A percentile compares a stretch with the other conserved stretches of the same genome.
Evolutionary conservation across 2,329 filamentous ascomycete species (phyloP).

Genomic region (Lomentospora prolificans): DNA sequence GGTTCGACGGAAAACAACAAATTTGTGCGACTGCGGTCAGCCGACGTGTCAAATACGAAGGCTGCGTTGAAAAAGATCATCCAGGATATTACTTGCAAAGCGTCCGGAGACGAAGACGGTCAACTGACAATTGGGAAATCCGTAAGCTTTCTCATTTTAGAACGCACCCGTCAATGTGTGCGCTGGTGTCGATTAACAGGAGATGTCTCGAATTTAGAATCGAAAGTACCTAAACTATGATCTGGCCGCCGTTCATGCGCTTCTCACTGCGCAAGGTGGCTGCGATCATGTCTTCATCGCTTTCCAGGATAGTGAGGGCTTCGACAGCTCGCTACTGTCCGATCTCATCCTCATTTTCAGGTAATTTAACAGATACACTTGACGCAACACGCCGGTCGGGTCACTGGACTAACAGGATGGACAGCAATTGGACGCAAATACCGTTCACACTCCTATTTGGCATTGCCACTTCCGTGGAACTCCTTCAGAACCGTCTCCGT

Average conservation of each 20-base stretch:
- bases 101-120: constrained; percentile 40
- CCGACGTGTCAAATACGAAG: constrained; percentile 66
- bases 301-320: constrained; percentile 75
- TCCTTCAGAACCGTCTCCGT: constrained; percentile 65
- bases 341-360: constrained; percentile 61
- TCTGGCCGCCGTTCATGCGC: constrained; percentile 57
- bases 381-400: too few species aligned
- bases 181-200: not conserved
- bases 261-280: constrained; percentile 37
- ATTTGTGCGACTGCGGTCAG: constrained; percentile 59
- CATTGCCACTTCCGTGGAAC: constrained; percentile 71
- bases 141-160: constrained; percentile 24
- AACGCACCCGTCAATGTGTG: not conserved
- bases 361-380: too few species aligned
- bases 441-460: constrained; percentile 71
- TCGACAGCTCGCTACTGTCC: constrained; percentile 61
- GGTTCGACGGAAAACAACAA: constrained; percentile 36
- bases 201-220: constrained; percentile 28
- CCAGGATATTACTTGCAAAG: constrained; percentile 44
- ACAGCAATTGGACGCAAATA: constrained; percentile 51
- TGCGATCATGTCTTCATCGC: constrained; percentile 57
- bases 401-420: too few species aligned
- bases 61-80: constrained; percentile 64
- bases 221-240: constrained; percentile 69
- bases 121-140: constrained; percentile 34